Base-by-base conservation (phyloP, 2,329 filamentous ascomycete genomes). In the Ascomycota sp. region DNA sequence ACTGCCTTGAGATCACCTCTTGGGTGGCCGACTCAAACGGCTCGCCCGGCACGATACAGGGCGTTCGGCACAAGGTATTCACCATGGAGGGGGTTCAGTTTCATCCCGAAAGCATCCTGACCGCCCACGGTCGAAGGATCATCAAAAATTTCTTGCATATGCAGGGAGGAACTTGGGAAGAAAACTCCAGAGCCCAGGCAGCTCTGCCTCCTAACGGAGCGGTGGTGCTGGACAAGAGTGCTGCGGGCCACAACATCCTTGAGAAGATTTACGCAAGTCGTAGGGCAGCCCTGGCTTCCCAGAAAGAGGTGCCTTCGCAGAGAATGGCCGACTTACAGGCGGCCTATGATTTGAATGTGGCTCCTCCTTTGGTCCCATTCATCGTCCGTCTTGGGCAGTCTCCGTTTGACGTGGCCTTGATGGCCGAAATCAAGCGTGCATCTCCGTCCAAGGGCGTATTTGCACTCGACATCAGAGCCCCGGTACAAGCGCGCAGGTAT, bases 391-490 rank as follows among this genome's bases (percentile, higher is more conserved):
- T 98, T 38, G 70, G 75, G 39, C 69, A 82, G 48, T 83, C 83
- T 4, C 74, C 81, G 2, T 92, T 83, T 44, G 69, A 78, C n/a
- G 61, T 95, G n/a, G 76, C 86, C 1, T 63, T 98, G 8, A 85
- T 94, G 77, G 86, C 89, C 9, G 89, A 98, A 52, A 92, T 98
- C 50, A 98, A 98, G 57, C 72, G 89, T 33, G 91, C 78, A 4
- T 95, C 89, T 7, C 89, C 89, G 2, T 95, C 86, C 1, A 98
- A 98, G 55, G 91, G 89, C 15, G 70, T 91, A 24, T 95, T 98
- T 37, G 81, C 85, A 1, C 63, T 92, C 3, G 71, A 81, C 19
- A 78, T 85, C 15, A 89, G 78, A 42, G 89, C 89, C 8, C 83
- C 89, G 17, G 72, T 75, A 5, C 89, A 98, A 52, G 89, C 91